Evolutionary conservation across 768 basidiomycete genomes (phyloP).

Genomic region (Fomitopsis serialis): DNA sequence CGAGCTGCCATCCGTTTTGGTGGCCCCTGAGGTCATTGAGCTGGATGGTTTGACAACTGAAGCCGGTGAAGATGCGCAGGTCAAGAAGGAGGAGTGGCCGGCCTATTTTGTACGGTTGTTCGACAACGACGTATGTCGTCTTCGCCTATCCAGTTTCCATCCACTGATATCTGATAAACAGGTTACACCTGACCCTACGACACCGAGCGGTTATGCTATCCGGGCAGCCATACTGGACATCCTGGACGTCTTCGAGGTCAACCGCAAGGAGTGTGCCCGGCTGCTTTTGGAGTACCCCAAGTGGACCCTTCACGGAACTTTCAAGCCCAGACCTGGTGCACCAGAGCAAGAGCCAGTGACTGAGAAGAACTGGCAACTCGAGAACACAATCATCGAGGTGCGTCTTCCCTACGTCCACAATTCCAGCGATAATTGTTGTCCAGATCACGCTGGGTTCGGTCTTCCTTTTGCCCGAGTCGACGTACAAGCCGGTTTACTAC

Average conservation of each 20-base stretch:
- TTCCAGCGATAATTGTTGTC: too few relatives aligned
- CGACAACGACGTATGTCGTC: slow-evolving; percentile 41
- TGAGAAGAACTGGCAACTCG: slow-evolving; percentile 80
- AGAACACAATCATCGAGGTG: slow-evolving; percentile 86
- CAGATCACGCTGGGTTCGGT: slow-evolving; percentile 74
- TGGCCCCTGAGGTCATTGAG: slow-evolving; percentile 85
- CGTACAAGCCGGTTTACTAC: slow-evolving; percentile 80
- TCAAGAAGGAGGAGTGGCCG: slow-evolving; percentile 82
- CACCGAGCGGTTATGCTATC: slow-evolving; percentile 74
- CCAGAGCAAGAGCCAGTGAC: slow-evolving; percentile 40
- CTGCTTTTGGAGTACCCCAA: slow-evolving; percentile 81
- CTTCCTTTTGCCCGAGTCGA: slow-evolving; percentile 72
- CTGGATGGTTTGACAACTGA: slow-evolving; percentile 67
- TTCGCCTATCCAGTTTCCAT: neutral
- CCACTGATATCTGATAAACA: slow-evolving; percentile 23
- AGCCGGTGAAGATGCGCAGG: slow-evolving; percentile 61
- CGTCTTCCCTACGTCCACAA: slow-evolving; percentile 5
- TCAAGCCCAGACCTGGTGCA: slow-evolving; percentile 71
- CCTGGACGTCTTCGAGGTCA: slow-evolving; percentile 88
- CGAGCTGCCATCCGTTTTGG: slow-evolving; percentile 71
- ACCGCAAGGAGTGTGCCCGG: slow-evolving; percentile 91
- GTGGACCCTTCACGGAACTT: slow-evolving; percentile 79
- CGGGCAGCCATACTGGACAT: slow-evolving; percentile 71
- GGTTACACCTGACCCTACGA: slow-evolving; percentile 74
- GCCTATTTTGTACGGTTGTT: slow-evolving; percentile 67